A percentile compares a stretch with the other conserved stretches of the same genome.
These are phyloP conservation scores for Petunia secreta DNA, from an alignment of 257 asterid species.

Conservation along the genomic window DNA sequence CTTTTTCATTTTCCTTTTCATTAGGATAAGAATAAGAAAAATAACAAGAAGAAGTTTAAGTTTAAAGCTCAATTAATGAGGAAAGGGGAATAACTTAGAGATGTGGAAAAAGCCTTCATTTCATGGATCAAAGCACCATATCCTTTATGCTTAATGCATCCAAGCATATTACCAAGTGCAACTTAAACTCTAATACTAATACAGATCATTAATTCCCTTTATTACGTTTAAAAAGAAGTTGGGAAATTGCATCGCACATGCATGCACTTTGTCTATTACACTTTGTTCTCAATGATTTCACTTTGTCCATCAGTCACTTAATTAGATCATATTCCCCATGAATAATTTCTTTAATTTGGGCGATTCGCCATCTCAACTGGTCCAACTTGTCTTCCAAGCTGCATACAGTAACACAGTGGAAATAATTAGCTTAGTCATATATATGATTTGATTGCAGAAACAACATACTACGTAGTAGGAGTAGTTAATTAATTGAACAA, in stretches of 20 bases:
- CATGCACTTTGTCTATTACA: background rate
- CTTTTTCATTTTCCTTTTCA: background rate
- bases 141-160: background rate
- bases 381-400: slow-evolving; percentile 70
- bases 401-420: slow-evolving; percentile 19
- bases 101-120: background rate
- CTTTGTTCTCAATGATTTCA: too few relatives aligned
- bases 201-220: background rate
- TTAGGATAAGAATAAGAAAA: too few relatives aligned
- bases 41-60: background rate
- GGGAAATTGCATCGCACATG: background rate
- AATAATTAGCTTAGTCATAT: background rate
- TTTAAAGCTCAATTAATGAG: background rate
- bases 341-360: slow-evolving; percentile 36
- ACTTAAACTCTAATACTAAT: background rate
- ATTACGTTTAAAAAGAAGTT: background rate
- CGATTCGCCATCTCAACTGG: slow-evolving; percentile 59
- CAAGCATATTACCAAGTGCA: background rate
- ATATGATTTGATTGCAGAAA: background rate
- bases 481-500: background rate
- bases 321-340: background rate
- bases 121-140: background rate
- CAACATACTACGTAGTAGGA: too few relatives aligned
- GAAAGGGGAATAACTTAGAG: background rate
- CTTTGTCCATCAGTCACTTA: background rate